A percentile compares a stretch with the other conserved stretches of the same genome.
phyloP scores from a whole-genome alignment of 768 basidiomycete species.

The Clitopilus passeckerianus region DNA sequence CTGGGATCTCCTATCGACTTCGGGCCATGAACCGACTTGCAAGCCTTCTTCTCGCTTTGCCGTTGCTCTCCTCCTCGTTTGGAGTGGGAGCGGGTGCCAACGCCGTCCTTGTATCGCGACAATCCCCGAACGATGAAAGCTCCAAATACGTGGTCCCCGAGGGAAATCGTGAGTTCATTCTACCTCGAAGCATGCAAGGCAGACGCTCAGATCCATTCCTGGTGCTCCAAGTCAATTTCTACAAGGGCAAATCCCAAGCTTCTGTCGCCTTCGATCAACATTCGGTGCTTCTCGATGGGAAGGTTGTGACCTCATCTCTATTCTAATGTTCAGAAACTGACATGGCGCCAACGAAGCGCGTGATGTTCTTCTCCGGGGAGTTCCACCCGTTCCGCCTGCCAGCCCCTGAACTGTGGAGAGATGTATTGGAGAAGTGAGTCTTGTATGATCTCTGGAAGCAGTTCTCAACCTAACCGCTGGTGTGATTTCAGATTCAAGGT shows the following conservation, averaged over 20 bases:
- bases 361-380: conserved; percentile 60
- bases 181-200: background rate
- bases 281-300: conserved; percentile 28
- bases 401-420: conserved; percentile 61
- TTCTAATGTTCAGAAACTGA: background rate
- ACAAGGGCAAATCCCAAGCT: conserved; percentile 22
- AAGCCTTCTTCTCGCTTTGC: conserved; percentile 7
- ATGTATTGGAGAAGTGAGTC: conserved; percentile 52
- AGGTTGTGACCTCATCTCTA: conserved; percentile 12
- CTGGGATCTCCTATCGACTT: background rate
- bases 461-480: background rate
- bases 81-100: background rate
- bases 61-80: conserved; percentile 5
- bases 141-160: conserved; percentile 16
- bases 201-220: background rate
- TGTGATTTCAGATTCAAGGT: conserved; percentile 15
- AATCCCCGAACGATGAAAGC: conserved; percentile 17
- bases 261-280: conserved; percentile 31
- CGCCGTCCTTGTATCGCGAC: conserved; percentile 5
- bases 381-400: conserved; percentile 69
- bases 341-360: conserved; percentile 32
- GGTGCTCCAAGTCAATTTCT: conserved; percentile 11
- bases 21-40: conserved; percentile 9
- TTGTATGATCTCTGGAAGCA: background rate
- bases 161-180: conserved; percentile 11